Percentiles rank a stretch among this genome's conserved stretches.
Conservation (phyloP, 192 early-diverging fungal species). For the Rhizoclosmatium sp. region DNA sequence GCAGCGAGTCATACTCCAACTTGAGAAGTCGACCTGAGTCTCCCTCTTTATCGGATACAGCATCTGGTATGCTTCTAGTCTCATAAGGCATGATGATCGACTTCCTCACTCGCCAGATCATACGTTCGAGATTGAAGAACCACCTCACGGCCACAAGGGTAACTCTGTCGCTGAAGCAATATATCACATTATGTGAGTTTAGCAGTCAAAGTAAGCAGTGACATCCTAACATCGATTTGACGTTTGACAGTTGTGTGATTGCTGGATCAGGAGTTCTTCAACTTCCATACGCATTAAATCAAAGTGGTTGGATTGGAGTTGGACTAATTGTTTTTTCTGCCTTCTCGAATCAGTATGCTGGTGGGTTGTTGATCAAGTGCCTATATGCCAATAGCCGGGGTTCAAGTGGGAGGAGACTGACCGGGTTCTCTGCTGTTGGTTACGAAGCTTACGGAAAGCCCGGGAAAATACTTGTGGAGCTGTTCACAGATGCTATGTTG, state of each 20-base stretch:
- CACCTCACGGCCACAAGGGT: constrained; percentile 14
- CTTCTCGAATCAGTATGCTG: constrained; percentile 74
- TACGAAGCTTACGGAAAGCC: constrained; percentile 73
- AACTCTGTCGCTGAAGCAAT: constrained; percentile 37
- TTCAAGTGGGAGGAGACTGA: constrained; percentile 41
- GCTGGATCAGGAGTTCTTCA: constrained; percentile 85
- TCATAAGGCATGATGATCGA: too few species aligned
- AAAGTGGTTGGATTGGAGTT: constrained; percentile 81
- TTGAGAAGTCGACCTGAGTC: too few species aligned
- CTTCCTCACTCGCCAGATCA: neutral
- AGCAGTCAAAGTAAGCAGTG: too few species aligned
- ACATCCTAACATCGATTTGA: neutral
- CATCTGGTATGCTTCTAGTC: too few species aligned
- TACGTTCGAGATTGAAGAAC: constrained; percentile 17
- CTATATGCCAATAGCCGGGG: constrained; percentile 69
- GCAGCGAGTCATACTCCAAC: too few species aligned
- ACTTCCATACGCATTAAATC: constrained; percentile 78
- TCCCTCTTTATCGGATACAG: too few species aligned
- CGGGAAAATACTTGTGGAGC: constrained; percentile 68
- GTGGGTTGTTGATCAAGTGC: constrained; percentile 76
- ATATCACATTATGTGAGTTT: constrained; percentile 42
- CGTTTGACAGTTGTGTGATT: constrained; percentile 63
- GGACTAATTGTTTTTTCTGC: constrained; percentile 75
- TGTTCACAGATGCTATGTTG: constrained; percentile 70
- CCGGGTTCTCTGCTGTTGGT: constrained; percentile 59